Evolutionary conservation across 2,329 filamentous ascomycete genomes (phyloP).

Genomic region (Aspergillus amoenus): DNA sequence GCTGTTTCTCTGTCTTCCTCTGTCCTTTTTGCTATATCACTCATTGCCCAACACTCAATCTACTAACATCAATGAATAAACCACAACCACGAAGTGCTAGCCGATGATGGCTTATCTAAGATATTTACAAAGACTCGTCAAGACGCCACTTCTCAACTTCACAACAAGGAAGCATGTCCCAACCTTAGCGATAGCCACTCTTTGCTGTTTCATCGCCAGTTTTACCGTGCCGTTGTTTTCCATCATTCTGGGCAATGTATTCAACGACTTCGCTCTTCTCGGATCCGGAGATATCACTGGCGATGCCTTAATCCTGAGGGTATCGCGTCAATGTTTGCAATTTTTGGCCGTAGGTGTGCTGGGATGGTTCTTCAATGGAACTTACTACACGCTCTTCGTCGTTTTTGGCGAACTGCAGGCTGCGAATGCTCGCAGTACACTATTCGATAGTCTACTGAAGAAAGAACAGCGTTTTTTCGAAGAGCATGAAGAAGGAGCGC

Average conservation of each 20-base stretch:
- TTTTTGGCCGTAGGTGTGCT: slow-evolving; percentile 63
- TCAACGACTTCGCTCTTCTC: slow-evolving; percentile 67
- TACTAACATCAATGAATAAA: neutral
- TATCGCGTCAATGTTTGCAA: slow-evolving; percentile 62
- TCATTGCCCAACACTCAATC: neutral
- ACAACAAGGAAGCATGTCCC: slow-evolving; percentile 61
- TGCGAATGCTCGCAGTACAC: slow-evolving; percentile 58
- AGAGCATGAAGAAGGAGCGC: slow-evolving; percentile 66
- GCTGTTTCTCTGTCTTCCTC: neutral
- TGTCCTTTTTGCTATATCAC: neutral
- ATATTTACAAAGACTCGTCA: slow-evolving; percentile 30
- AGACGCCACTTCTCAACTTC: slow-evolving; percentile 69
- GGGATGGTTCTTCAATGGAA: slow-evolving; percentile 66
- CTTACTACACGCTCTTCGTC: slow-evolving; percentile 71
- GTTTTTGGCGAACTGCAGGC: slow-evolving; percentile 80
- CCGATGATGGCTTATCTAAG: slow-evolving; percentile 1
- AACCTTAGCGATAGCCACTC: slow-evolving; percentile 55
- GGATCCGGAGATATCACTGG: slow-evolving; percentile 55
- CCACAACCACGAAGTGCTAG: neutral
- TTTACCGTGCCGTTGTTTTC: slow-evolving; percentile 65
- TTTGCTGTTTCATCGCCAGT: slow-evolving; percentile 60
- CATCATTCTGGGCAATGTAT: slow-evolving; percentile 71
- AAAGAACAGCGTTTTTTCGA: slow-evolving; percentile 86
- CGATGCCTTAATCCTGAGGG: slow-evolving; percentile 53
- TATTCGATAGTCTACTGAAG: slow-evolving; percentile 69